Evolutionary conservation across 2,329 filamentous ascomycete genomes (phyloP).

Genomic region (Botrytis sinoallii): DNA sequence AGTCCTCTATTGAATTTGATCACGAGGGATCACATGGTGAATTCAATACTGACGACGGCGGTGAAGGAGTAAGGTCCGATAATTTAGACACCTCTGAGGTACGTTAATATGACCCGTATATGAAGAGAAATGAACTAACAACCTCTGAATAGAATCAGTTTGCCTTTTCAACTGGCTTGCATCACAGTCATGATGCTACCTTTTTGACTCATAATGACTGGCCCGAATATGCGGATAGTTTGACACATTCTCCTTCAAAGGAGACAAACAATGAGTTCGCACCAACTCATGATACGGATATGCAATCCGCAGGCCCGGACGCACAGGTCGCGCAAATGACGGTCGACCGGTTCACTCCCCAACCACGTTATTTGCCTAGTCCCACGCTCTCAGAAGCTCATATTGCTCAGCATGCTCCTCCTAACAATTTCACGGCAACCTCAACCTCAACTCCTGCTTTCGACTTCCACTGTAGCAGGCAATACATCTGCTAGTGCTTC

Average conservation of each 20-base stretch:
- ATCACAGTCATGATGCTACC: background rate
- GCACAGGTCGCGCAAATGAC: background rate
- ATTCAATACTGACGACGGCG: background rate
- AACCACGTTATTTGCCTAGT: background rate
- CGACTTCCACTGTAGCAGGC: background rate
- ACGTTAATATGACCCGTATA: constrained; percentile 4
- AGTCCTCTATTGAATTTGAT: constrained; percentile 3
- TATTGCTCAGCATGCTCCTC: constrained; percentile 4
- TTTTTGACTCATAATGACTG: background rate
- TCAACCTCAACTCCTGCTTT: background rate
- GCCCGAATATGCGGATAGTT: background rate
- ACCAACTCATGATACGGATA: background rate
- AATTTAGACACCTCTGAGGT: background rate
- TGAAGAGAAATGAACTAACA: background rate
- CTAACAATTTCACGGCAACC: no score
- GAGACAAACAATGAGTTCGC: background rate
- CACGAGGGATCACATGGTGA: constrained; percentile 1
- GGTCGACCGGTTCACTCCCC: background rate
- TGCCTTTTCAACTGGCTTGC: background rate
- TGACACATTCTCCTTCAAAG: background rate
- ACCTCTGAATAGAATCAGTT: background rate
- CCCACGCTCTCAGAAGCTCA: constrained; percentile 4
- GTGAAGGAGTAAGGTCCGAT: constrained; percentile 10
- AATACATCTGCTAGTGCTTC: background rate
- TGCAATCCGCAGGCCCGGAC: background rate